phyloP scores from a whole-genome alignment of 495 filamentous ascomycete genomes.

The Pyrenopolyporus hunteri region DNA sequence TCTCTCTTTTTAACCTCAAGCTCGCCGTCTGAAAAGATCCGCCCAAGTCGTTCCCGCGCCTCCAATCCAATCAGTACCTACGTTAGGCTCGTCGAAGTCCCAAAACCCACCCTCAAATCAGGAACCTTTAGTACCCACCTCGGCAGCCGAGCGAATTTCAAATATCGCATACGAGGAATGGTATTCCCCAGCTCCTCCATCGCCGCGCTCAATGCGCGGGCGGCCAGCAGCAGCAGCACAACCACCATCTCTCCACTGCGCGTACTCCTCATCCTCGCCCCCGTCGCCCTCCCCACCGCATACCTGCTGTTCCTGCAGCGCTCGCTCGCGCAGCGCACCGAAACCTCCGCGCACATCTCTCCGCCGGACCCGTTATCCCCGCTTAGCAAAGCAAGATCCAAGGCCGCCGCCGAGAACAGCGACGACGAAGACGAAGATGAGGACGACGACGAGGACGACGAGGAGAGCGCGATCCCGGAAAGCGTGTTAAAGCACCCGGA shows the following conservation, averaged over 20 bases:
- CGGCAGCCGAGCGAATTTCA: background rate
- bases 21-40: too few species aligned
- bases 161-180: background rate
- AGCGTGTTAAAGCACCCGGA: conserved; percentile 5
- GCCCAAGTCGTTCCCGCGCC: too few species aligned
- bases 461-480: background rate
- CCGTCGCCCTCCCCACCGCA: conserved; percentile 22
- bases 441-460: background rate
- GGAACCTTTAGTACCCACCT: too few species aligned
- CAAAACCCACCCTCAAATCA: too few species aligned
- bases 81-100: too few species aligned
- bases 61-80: too few species aligned
- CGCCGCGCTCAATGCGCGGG: background rate
- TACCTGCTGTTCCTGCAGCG: conserved; percentile 15
- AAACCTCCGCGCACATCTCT: conserved; percentile 2
- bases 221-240: background rate
- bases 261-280: conserved; percentile 20
- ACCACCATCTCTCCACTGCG: background rate
- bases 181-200: background rate
- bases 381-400: too few species aligned
- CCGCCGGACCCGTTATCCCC: conserved; percentile 19
- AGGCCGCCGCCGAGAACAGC: background rate
- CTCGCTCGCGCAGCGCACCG: conserved; percentile 8
- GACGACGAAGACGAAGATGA: background rate
- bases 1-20: too few species aligned